phyloP scores from a whole-genome alignment of 2,329 filamentous ascomycete species.

The Talaromyces albobiverticillius region DNA sequence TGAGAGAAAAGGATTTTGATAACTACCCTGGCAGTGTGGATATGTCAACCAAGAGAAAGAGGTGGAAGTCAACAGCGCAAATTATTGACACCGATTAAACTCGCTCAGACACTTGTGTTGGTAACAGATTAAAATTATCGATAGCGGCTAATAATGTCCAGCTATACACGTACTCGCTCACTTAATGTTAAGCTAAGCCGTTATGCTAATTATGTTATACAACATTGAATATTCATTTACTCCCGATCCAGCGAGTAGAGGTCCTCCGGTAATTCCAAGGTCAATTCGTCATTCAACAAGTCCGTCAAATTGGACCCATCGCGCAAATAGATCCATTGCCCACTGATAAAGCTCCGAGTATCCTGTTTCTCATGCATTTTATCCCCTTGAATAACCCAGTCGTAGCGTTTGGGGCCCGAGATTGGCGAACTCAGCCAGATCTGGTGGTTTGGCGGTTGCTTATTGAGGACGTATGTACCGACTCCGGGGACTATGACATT shows the following conservation, averaged over 20 bases:
- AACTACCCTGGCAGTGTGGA: not conserved
- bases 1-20: not conserved
- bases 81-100: too few relatives aligned
- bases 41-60: too few relatives aligned
- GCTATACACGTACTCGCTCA: not conserved
- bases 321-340: slow-evolving; percentile 83
- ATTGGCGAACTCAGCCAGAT: slow-evolving; percentile 94
- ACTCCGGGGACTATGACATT: slow-evolving; percentile 66
- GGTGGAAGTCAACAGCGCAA: too few relatives aligned
- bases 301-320: slow-evolving; percentile 75
- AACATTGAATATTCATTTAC: not conserved
- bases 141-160: too few relatives aligned
- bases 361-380: slow-evolving; percentile 76
- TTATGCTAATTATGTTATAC: not conserved
- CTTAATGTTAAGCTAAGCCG: not conserved
- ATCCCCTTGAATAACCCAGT: slow-evolving; percentile 74
- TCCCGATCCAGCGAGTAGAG: slow-evolving; percentile 28
- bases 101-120: not conserved
- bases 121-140: not conserved
- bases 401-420: slow-evolving; percentile 89
- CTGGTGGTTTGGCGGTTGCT: slow-evolving; percentile 94
- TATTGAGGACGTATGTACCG: slow-evolving; percentile 93
- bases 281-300: slow-evolving; percentile 73
- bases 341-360: slow-evolving; percentile 49
- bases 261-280: slow-evolving; percentile 56